Evolutionary conservation across 2,329 filamentous ascomycete genomes (phyloP).

Genomic region (Trichophaea hybrida): DNA sequence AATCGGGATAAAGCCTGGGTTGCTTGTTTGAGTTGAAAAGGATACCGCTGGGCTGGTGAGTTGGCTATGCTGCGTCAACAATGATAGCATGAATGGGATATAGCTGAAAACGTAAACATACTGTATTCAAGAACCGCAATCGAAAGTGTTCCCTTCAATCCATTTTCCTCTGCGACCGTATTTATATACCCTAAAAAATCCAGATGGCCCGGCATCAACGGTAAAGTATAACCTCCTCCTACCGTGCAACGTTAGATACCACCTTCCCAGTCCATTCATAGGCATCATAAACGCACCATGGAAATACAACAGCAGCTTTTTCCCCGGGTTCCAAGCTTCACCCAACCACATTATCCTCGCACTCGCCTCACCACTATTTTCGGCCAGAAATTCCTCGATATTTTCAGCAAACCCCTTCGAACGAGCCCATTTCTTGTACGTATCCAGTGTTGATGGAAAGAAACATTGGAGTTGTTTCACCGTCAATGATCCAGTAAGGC

Average conservation of each 20-base stretch:
- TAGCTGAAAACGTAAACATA: neutral
- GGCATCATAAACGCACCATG: neutral
- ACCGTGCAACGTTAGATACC: no score
- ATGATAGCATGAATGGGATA: neutral
- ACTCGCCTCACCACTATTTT: neutral
- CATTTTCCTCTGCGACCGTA: neutral
- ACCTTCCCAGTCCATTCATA: no score
- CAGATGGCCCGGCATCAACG: neutral
- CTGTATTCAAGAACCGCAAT: neutral
- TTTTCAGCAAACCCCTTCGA: neutral
- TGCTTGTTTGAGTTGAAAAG: neutral
- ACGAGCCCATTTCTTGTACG: neutral
- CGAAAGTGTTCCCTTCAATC: neutral
- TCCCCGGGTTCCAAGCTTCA: neutral
- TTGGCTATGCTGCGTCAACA: neutral
- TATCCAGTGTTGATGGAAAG: neutral
- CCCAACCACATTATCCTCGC: neutral
- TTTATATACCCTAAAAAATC: neutral
- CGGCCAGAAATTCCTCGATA: neutral
- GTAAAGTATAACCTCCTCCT: neutral
- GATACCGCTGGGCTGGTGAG: neutral
- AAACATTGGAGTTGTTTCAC: neutral
- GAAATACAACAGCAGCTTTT: neutral
- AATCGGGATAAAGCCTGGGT: neutral
- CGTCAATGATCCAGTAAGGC: neutral